Conservation (phyloP, 179 eudicot species). For the Beta macrorhiza region DNA sequence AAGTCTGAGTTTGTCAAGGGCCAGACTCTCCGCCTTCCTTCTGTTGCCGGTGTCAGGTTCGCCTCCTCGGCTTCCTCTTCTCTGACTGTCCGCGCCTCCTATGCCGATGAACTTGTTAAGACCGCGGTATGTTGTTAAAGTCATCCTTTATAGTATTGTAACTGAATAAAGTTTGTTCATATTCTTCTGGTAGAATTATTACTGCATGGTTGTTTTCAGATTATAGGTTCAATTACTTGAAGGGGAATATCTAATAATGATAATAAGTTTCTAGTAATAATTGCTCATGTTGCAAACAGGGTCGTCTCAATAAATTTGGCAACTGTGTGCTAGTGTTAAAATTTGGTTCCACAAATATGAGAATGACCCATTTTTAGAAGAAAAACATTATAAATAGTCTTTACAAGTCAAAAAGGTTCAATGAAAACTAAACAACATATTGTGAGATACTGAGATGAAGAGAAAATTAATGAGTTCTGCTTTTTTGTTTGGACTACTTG, state of each 20-base stretch:
- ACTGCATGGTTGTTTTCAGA: not conserved
- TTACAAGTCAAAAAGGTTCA: too few relatives aligned
- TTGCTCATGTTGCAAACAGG: too few relatives aligned
- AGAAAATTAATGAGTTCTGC: too few relatives aligned
- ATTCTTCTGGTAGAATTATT: not conserved
- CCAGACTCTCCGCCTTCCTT: constrained; percentile 56
- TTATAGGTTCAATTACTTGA: not conserved
- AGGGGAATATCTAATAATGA: not conserved
- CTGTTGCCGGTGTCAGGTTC: constrained; percentile 44
- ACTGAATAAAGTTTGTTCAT: not conserved
- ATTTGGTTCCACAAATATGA: too few relatives aligned
- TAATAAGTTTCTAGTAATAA: too few relatives aligned
- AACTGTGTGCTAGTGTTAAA: too few relatives aligned
- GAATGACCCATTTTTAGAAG: too few relatives aligned
- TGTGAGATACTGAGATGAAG: too few relatives aligned
- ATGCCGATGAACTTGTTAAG: constrained; percentile 83
- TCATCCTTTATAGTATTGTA: not conserved
- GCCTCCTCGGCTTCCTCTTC: constrained; percentile 43
- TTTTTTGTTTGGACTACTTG: too few relatives aligned
- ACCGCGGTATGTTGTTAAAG: constrained; percentile 55
- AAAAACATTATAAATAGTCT: too few relatives aligned
- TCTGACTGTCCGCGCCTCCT: constrained; percentile 57
- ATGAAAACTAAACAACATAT: too few relatives aligned
- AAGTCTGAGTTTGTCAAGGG: constrained; percentile 87
- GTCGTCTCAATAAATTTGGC: too few relatives aligned